phyloP scores from a whole-genome alignment of 1,284 basidiomycete genomes.

The Pyrrhoderma lamaoense region DNA sequence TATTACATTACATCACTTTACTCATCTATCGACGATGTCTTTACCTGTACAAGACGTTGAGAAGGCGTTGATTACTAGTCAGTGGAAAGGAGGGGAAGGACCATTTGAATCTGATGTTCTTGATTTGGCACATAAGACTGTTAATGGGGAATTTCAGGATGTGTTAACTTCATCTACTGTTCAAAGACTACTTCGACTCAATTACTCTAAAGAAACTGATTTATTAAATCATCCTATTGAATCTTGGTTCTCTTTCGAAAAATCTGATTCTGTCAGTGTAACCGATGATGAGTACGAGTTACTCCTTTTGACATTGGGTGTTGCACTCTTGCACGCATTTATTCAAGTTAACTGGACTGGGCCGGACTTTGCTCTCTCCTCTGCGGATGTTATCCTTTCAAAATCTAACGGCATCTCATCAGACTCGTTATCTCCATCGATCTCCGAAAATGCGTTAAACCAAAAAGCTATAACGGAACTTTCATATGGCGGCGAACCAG shows the following conservation, averaged over 20 bases:
- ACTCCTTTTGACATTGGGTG: conserved; percentile 58
- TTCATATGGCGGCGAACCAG: conserved; percentile 86
- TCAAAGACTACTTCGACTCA: conserved; percentile 8
- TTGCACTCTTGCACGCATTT: conserved; percentile 84
- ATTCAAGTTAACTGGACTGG: conserved; percentile 97
- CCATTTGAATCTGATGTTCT: neutral
- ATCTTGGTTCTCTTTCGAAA: conserved; percentile 11
- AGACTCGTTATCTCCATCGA: conserved; percentile 21
- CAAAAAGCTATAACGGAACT: conserved; percentile 68
- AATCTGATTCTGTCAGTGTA: neutral
- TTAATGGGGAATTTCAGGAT: conserved; percentile 14
- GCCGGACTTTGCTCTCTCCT: conserved; percentile 68
- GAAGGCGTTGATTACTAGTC: conserved; percentile 8
- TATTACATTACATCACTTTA: neutral
- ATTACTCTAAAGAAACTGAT: conserved; percentile 4
- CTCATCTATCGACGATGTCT: conserved; percentile 7
- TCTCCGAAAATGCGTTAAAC: conserved; percentile 40
- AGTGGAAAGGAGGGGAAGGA: conserved; percentile 6
- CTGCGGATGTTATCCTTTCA: conserved; percentile 41
- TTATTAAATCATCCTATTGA: conserved; percentile 4
- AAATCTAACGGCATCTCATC: conserved; percentile 27
- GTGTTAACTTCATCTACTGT: conserved; percentile 11
- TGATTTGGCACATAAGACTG: conserved; percentile 8
- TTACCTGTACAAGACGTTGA: conserved; percentile 10
- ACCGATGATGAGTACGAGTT: conserved; percentile 37